Base-by-base conservation (phyloP, 2,329 filamentous ascomycete genomes). In the Dactylonectria macrodidyma region DNA sequence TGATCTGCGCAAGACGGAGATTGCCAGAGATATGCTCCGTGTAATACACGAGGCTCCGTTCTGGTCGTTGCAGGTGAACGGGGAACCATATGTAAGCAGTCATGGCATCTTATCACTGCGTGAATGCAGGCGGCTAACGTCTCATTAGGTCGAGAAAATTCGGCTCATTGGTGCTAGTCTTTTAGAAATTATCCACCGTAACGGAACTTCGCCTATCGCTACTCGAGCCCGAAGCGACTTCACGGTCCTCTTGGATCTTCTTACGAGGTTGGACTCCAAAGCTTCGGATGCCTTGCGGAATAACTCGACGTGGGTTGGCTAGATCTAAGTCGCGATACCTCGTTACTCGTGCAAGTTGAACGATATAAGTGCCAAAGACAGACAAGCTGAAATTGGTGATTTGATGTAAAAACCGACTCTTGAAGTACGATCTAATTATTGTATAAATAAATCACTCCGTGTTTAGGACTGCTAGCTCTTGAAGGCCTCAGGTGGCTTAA, bases 21-120 rank as follows among this genome's bases (percentile, higher is more conserved):
- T 85, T 55, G 83, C 83, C 2, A 75, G 81, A 12, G 81, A 84
- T 50, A 82, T 84, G 78, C 46, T 84, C 14, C 75, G 79, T 0
- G 78, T 83, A 0, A 80, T 84, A 33, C 78, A 80, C 1, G 80
- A 81, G 50, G 79, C 81, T 2, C 83, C 83, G 0, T 84, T 84
- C 46, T 84, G 82, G 80, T 77, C 81, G 0, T 57, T 83, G 30
- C 79, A 82, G 36, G 77, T 81, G 3, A 83, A 83, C 19, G 80
- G 81, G 1, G 81, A 83, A 54, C 80, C 81, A 30, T 80, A 81
- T 56, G 81, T 82, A 51, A 74, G 80, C 73, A 1, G 9, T 12
- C 16, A 22, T 24, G 12, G 26, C 2, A 8, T 8, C 41, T 7
- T 19, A 8, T 8, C 41, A 8, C 5, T 14, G 2, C 16, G 5